Evolutionary conservation across 345 rosid species (phyloP).

Genomic region (Diplotaxis tenuifolia): DNA sequence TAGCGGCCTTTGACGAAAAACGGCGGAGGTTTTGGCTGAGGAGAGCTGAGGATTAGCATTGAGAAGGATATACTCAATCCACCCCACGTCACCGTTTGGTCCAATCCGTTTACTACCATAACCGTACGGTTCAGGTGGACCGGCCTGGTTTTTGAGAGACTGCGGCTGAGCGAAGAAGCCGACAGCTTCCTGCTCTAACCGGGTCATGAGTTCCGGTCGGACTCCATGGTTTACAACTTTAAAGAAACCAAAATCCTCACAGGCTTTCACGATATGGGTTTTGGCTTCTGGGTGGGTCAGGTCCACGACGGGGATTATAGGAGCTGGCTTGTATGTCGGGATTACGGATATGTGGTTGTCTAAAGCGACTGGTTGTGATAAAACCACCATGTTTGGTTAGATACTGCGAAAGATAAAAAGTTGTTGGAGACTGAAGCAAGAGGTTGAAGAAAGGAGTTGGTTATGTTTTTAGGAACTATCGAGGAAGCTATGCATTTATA

Average conservation of each 20-base stretch:
- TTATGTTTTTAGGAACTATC: constrained; percentile 20
- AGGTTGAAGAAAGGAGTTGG: constrained; percentile 1
- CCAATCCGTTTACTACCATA: constrained; percentile 81
- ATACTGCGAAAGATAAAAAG: not conserved
- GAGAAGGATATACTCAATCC: constrained; percentile 79
- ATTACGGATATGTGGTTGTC: constrained; percentile 49
- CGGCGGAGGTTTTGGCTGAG: constrained; percentile 41
- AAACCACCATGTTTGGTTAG: constrained; percentile 57
- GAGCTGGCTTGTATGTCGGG: constrained; percentile 55
- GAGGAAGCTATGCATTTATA: constrained; percentile 28
- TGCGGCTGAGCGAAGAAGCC: constrained; percentile 64
- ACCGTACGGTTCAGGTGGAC: constrained; percentile 84
- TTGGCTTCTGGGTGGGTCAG: constrained; percentile 58
- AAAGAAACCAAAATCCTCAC: constrained; percentile 76
- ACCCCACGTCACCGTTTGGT: constrained; percentile 73
- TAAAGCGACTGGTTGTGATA: constrained; percentile 49
- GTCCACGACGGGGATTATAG: constrained; percentile 57
- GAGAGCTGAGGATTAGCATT: constrained; percentile 46
- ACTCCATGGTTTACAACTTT: constrained; percentile 74
- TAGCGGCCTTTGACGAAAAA: constrained; percentile 47
- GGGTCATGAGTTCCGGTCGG: constrained; percentile 46
- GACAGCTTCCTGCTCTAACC: constrained; percentile 56
- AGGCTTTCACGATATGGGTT: constrained; percentile 50
- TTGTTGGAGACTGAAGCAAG: not conserved
- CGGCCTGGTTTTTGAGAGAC: constrained; percentile 59